Conservation (phyloP, 1,284 basidiomycete species). For the Athelia psychrophila region DNA sequence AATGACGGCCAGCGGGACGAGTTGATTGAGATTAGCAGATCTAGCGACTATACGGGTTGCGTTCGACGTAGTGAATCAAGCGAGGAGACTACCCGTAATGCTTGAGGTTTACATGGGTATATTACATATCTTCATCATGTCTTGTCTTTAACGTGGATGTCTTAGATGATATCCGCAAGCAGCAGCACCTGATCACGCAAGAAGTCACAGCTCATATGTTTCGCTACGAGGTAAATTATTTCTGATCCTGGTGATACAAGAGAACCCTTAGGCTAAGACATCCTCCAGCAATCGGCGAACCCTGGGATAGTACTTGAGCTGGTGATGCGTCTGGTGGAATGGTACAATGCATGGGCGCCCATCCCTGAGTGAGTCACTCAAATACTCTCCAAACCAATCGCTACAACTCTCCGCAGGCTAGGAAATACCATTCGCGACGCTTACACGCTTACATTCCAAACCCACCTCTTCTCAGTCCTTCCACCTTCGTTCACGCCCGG, state of each 20-base stretch:
- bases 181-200: constrained; percentile 53
- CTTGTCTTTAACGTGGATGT: constrained; percentile 9
- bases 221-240: constrained; percentile 52
- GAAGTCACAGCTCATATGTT: constrained; percentile 59
- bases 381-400: constrained; percentile 1
- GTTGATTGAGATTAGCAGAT: constrained; percentile 31
- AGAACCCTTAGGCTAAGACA: constrained; percentile 1
- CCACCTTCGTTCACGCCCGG: constrained; percentile 62
- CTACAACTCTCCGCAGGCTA: constrained; percentile 39
- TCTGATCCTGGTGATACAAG: neutral
- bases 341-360: constrained; percentile 69
- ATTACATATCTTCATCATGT: neutral
- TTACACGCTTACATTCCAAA: constrained; percentile 68
- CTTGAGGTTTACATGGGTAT: constrained; percentile 48
- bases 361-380: constrained; percentile 43
- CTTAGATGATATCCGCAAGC: constrained; percentile 60
- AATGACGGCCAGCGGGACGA: neutral
- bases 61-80: constrained; percentile 52
- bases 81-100: constrained; percentile 55
- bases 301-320: constrained; percentile 48
- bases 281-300: constrained; percentile 41
- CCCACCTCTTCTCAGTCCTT: constrained; percentile 63
- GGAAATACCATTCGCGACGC: constrained; percentile 55
- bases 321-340: constrained; percentile 54
- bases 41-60: constrained; percentile 46